Evolutionary conservation across 495 filamentous ascomycete species (phyloP).

Genomic region (Cetradonia linearis): DNA sequence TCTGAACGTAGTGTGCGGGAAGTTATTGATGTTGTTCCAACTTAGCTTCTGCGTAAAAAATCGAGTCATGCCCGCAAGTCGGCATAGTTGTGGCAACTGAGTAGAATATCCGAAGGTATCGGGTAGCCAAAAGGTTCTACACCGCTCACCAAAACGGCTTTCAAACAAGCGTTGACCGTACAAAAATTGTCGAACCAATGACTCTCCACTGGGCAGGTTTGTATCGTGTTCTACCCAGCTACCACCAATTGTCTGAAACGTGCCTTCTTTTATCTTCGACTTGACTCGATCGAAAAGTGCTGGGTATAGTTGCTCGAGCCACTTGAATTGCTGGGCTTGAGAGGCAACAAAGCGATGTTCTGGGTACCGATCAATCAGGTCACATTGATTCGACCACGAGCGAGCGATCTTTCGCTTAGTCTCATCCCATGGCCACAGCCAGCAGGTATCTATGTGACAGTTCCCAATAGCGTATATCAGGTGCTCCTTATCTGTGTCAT

Average conservation of each 20-base stretch:
- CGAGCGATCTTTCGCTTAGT: slow-evolving; percentile 94
- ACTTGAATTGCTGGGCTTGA: slow-evolving; percentile 95
- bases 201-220: slow-evolving; percentile 92
- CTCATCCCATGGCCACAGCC: slow-evolving; percentile 98
- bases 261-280: slow-evolving; percentile 75
- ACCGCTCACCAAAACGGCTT: slow-evolving; percentile 80
- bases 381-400: slow-evolving; percentile 93
- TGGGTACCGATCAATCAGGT: slow-evolving; percentile 86
- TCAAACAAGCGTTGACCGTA: slow-evolving; percentile 93
- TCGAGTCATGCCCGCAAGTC: slow-evolving; percentile 82
- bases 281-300: slow-evolving; percentile 83
- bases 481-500: slow-evolving; percentile 58
- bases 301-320: slow-evolving; percentile 84
- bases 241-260: slow-evolving; percentile 88
- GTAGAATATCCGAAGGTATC: slow-evolving; percentile 96
- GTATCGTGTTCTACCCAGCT: slow-evolving; percentile 99
- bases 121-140: slow-evolving; percentile 89
- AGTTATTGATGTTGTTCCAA: slow-evolving; percentile 98
- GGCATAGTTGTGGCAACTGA: slow-evolving; percentile 86
- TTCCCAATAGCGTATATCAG: slow-evolving; percentile 85
- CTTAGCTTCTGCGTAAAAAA: slow-evolving; percentile 97
- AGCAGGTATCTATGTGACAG: slow-evolving; percentile 96
- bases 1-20: slow-evolving; percentile 96
- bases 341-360: slow-evolving; percentile 88
- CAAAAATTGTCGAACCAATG: slow-evolving; percentile 86